Base-by-base conservation (phyloP, 495 filamentous ascomycete species). In the Chaetomium cochliodes region DNA sequence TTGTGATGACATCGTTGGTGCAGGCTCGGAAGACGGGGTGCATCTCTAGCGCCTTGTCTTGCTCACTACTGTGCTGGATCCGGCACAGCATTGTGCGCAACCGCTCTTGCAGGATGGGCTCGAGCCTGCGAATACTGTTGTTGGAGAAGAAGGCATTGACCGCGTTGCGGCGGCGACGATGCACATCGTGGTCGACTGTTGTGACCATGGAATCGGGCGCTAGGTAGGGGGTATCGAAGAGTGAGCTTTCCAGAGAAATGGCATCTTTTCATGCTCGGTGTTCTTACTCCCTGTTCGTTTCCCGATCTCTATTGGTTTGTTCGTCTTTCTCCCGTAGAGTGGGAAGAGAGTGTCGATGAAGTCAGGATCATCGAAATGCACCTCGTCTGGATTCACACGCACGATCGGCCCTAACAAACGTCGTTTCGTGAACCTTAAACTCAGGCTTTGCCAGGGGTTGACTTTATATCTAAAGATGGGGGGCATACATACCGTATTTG, bases 1-100 rank as follows among this genome's bases (percentile, higher is more conserved):
- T 55, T 33, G 64, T 66, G 51, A 66, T 66, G 58, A 66, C 37
- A 25, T 66, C 64, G 58, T 51, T 66, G 16, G 64, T 42, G 37
- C 47, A 52, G 11, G 64, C 64, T 20, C 50, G 55, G 58, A 66
- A 61, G 12, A 66, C 52, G 28, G 49, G 9, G 22, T 66, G 64
- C 30, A 66, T 55, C 12, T 44, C 18, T 0, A 66, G 26, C 12
- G 57, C 41, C n/a, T 60, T 25, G 50, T n/a, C 15, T 4, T 42
- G 16, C 18, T 42, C 25, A 30, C 47, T 28, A 20, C 20, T 18
- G 46, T 44, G 23, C 0, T 44, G 30, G 28, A 62, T 42, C 3
- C 60, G 60, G 1, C 5, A 4, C 0, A 62, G 60, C 30, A 62
- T 20, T 20, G 2, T 58, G 37, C 37, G 2, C 56, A 58, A 25